A percentile compares a stretch with the other conserved stretches of the same genome.
These are phyloP conservation scores for Mycena metata DNA, from an alignment of 768 basidiomycete species.

Conservation along the genomic window DNA sequence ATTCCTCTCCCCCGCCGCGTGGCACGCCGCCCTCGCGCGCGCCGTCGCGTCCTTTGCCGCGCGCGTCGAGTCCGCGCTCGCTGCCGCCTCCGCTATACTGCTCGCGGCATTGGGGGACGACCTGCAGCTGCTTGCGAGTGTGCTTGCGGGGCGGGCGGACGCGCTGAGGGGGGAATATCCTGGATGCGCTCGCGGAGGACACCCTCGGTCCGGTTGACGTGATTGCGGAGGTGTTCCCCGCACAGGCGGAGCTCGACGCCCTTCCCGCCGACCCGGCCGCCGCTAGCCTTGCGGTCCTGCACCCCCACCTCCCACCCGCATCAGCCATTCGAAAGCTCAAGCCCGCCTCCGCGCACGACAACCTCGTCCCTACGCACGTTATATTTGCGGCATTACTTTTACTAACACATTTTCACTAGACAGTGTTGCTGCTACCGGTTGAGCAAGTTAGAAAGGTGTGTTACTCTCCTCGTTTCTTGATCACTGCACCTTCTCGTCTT, in stretches of 20 bases:
- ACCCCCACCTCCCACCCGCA: constrained; percentile 69
- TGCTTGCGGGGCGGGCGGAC: constrained; percentile 45
- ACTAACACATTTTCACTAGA: too few relatives aligned
- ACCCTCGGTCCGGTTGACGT: constrained; percentile 55
- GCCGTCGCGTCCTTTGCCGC: constrained; percentile 20
- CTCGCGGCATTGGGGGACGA: constrained; percentile 23
- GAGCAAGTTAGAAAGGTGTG: too few relatives aligned
- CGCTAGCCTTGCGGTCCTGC: constrained; percentile 70
- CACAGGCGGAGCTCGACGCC: constrained; percentile 53
- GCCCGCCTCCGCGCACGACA: constrained; percentile 51
- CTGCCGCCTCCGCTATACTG: neutral
- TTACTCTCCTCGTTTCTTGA: too few relatives aligned
- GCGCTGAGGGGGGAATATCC: constrained; percentile 52
- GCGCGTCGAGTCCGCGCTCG: constrained; percentile 28
- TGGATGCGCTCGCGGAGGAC: constrained; percentile 51
- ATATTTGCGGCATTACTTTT: too few relatives aligned
- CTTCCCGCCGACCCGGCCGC: constrained; percentile 64
- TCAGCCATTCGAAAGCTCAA: constrained; percentile 34
- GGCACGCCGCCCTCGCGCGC: constrained; percentile 15
- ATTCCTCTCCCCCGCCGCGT: constrained; percentile 27
- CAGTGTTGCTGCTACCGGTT: too few relatives aligned
- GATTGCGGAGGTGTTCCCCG: constrained; percentile 67
- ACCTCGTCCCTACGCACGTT: constrained; percentile 73
- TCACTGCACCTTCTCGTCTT: too few relatives aligned
- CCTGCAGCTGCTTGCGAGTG: constrained; percentile 52